phyloP scores from a whole-genome alignment of 169 alveolate species.

The Plasmodium yoelii region DNA sequence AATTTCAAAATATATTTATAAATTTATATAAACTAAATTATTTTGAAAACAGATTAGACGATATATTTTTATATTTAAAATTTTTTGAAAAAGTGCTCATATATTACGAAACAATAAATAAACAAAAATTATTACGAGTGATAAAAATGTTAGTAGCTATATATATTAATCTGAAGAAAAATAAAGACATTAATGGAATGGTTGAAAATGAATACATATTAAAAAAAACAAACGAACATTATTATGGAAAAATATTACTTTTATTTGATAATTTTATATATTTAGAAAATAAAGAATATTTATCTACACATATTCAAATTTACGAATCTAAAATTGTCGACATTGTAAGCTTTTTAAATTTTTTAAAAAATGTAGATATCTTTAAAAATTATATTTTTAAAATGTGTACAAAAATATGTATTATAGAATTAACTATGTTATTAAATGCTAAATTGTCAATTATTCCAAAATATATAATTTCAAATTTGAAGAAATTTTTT shows the following conservation, averaged over 20 bases:
- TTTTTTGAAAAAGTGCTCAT: constrained; percentile 39
- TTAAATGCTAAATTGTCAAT: constrained; percentile 26
- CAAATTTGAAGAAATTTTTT: constrained; percentile 12
- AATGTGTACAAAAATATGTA: constrained; percentile 30
- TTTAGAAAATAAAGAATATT: constrained; percentile 42
- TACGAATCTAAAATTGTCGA: constrained; percentile 61
- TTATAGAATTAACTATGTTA: constrained; percentile 55
- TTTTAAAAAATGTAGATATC: constrained; percentile 21
- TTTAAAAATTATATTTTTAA: constrained; percentile 40
- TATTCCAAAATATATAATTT: constrained; percentile 30
- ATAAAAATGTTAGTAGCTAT: constrained; percentile 16
- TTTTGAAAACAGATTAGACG: constrained; percentile 32
- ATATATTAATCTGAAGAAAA: constrained; percentile 26
- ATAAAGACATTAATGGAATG: background rate
- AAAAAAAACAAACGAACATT: background rate
- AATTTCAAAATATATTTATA: constrained; percentile 28
- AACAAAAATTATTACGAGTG: constrained; percentile 27
- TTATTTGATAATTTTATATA: constrained; percentile 44
- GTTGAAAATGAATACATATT: background rate
- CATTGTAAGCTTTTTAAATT: constrained; percentile 25
- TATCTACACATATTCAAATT: constrained; percentile 52
- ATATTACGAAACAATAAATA: constrained; percentile 17
- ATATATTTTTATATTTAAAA: constrained; percentile 42
- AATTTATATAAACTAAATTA: constrained; percentile 21
- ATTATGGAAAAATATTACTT: constrained; percentile 23